Percentiles rank a stretch among this genome's conserved stretches.
Conservation (phyloP, 352 stramenopile species). For the Aphanomyces invadans region DNA sequence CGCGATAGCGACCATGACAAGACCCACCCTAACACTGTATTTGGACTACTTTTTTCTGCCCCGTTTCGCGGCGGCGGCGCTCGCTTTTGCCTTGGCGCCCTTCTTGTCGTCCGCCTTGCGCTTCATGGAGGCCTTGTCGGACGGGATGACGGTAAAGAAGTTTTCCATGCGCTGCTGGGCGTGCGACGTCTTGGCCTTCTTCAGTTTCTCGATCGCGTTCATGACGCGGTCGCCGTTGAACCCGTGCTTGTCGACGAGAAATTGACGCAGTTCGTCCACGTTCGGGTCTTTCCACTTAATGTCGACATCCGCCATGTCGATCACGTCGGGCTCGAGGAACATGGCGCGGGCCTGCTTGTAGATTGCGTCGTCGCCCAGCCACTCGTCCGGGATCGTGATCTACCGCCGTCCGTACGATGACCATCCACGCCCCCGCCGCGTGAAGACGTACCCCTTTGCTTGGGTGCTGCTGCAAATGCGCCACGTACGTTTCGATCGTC, state of each 20-base stretch:
- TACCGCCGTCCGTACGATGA: no score
- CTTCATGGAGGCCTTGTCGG: conserved; percentile 34
- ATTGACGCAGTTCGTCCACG: conserved; percentile 85
- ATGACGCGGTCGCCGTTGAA: conserved; percentile 93
- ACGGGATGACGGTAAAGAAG: conserved; percentile 91
- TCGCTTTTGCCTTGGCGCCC: conserved; percentile 27
- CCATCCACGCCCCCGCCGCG: no score
- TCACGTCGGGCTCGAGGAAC: conserved; percentile 83
- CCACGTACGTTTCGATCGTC: conserved; percentile 92
- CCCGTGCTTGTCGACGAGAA: conserved; percentile 95
- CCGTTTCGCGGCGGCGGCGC: conserved; percentile 29
- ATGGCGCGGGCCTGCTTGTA: conserved; percentile 91
- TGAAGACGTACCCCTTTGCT: conserved; percentile 73
- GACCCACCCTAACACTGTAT: no score
- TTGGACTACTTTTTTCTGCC: conserved; percentile 14
- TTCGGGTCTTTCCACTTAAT: conserved; percentile 93
- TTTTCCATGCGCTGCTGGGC: conserved; percentile 95
- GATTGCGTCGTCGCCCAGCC: conserved; percentile 80
- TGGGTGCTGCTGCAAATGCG: conserved; percentile 81
- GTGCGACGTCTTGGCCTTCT: conserved; percentile 92
- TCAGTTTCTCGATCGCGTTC: conserved; percentile 90
- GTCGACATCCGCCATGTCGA: conserved; percentile 53
- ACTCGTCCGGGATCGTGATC: conserved; percentile 49
- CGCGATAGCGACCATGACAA: no score
- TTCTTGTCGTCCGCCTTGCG: conserved; percentile 39